phyloP scores from a whole-genome alignment of 2,329 filamentous ascomycete genomes.

The Talaromyces verruculosus region DNA sequence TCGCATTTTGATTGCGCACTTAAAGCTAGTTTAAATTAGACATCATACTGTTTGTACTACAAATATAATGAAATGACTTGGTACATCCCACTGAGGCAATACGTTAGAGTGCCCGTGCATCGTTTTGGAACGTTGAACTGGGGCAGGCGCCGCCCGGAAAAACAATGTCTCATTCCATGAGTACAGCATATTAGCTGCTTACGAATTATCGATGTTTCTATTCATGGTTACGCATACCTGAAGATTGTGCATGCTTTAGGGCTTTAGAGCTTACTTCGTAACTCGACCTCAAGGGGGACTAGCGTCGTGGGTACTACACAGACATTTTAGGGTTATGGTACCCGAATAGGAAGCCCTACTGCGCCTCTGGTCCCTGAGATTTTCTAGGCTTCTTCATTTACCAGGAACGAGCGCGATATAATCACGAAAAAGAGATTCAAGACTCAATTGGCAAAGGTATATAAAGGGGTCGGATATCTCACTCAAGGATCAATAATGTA shows the following conservation, averaged over 20 bases:
- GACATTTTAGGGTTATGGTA: not conserved
- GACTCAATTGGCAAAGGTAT: not conserved
- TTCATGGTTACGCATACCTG: not conserved
- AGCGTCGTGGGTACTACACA: not conserved
- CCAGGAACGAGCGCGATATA: too few relatives aligned
- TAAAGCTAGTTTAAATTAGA: not conserved
- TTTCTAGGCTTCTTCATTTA: conserved; percentile 10
- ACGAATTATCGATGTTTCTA: not conserved
- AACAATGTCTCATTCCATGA: not conserved
- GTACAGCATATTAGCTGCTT: not conserved
- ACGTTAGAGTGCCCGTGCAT: not conserved
- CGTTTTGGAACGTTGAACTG: not conserved
- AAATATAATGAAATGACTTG: not conserved
- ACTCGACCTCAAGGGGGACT: not conserved
- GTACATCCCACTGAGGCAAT: not conserved
- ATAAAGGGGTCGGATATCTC: not conserved
- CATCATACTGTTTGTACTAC: not conserved
- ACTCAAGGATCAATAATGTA: not conserved
- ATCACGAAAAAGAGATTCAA: not conserved
- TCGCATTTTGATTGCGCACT: not conserved
- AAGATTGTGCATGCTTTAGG: not conserved
- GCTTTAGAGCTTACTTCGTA: not conserved
- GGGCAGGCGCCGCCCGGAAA: not conserved
- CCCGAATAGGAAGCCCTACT: conserved; percentile 10
- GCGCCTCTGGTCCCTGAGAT: not conserved